Base-by-base conservation (phyloP, 108 stramenopile genomes). In the Skeletonema tropicum region DNA sequence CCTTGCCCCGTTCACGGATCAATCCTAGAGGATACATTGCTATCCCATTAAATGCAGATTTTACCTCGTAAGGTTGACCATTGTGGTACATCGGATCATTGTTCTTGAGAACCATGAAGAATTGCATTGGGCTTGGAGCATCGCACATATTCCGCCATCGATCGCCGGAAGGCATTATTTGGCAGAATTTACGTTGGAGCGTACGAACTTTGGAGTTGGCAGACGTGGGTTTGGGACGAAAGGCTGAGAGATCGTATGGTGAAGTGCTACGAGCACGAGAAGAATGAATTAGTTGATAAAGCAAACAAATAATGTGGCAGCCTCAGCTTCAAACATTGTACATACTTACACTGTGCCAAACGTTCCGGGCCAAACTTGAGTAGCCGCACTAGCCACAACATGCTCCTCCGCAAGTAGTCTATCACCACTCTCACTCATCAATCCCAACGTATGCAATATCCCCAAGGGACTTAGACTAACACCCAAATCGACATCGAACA, bases 221-320 rank as follows among this genome's bases (percentile, higher is more conserved):
- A 3, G 64, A 35, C 14, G 49, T 64, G 25, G 36, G 31, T 31
- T 57, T 14, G 36, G 73, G 31, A 13, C 73, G n/a, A 46, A 74
- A 74, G 66, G 73, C 73, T 6, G 73, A 74, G 26, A 64, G 67
- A 49, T 74, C 73, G 66, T 74, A 74, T 33, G 73, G 73, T 17
- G 23, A 12, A 6, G 17, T 17, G 19, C 48, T 49, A 6, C 48
- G 17, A 49, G 7, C 17, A 6, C 48, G 17, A 49, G 7, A 35
- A 35, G 33, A 35, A 35, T 35, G 33, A 29, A 29, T 29, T 29
- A 29, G 26, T 29, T 29, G 26, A 29, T 29, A 29, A 35, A 35
- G 35, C 35, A 35, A 35, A 0, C 35, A 35, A 35, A 35, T 35
- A 35, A 35, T 6, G 0, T 29, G 26, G 26, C 26, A 29, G 26